These are phyloP conservation scores for Fusarium albosuccineum DNA, from an alignment of 2,329 filamentous ascomycete genomes.

Conservation along the genomic window DNA sequence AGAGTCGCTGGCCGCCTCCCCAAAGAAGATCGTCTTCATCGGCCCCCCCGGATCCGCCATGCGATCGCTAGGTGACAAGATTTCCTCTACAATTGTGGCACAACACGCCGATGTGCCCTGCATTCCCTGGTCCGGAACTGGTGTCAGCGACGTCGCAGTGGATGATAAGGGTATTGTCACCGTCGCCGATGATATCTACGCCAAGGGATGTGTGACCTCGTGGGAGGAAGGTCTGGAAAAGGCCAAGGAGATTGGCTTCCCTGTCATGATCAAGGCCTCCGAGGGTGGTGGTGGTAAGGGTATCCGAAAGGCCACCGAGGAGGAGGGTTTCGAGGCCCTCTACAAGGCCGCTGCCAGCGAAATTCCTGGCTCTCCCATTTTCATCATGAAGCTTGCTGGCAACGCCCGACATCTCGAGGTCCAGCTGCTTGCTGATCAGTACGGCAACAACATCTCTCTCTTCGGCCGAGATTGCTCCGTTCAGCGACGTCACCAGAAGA, in stretches of 20 bases:
- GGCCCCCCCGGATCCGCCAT: slow-evolving; percentile 97
- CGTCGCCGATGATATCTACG: slow-evolving; percentile 86
- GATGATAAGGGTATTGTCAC: slow-evolving; percentile 91
- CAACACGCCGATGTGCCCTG: slow-evolving; percentile 97
- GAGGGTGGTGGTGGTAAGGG: slow-evolving; percentile 99
- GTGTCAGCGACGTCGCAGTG: slow-evolving; percentile 83
- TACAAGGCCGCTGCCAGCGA: slow-evolving; percentile 98
- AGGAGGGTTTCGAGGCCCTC: slow-evolving; percentile 85
- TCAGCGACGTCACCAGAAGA: slow-evolving; percentile 98
- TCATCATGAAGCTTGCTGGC: slow-evolving; percentile 99
- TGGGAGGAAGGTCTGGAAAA: slow-evolving; percentile 90
- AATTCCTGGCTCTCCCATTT: slow-evolving; percentile 98
- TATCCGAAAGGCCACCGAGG: slow-evolving; percentile 92
- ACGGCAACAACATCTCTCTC: slow-evolving; percentile 99
- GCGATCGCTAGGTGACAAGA: slow-evolving; percentile 99
- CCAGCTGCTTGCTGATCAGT: slow-evolving; percentile 96
- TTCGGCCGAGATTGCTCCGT: slow-evolving; percentile 99
- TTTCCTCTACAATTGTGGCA: slow-evolving; percentile 98
- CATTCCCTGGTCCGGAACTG: slow-evolving; percentile 99
- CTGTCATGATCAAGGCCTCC: slow-evolving; percentile 99
- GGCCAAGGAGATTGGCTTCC: slow-evolving; percentile 93
- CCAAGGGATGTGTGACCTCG: slow-evolving; percentile 89
- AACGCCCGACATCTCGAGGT: slow-evolving; percentile 98
- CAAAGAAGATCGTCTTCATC: slow-evolving; percentile 99
- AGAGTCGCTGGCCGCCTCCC: slow-evolving; percentile 93